Conservation (phyloP, 2,329 filamentous ascomycete species). For the Thielaviopsis musarum region DNA sequence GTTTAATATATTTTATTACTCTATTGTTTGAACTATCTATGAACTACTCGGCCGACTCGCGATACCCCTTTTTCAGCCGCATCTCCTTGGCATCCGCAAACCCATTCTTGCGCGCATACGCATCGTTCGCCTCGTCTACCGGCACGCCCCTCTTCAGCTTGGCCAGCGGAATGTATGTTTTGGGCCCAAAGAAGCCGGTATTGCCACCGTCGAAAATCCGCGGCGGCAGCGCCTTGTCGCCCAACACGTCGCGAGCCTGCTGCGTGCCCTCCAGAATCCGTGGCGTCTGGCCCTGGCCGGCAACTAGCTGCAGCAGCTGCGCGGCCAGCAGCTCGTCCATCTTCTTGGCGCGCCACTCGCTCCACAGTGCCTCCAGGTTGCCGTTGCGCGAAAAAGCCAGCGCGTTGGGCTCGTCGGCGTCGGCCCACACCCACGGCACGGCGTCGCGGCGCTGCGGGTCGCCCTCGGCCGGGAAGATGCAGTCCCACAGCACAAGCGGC, state of each 20-base stretch:
- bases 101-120: constrained; percentile 44
- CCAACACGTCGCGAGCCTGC: constrained; percentile 7
- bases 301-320: constrained; percentile 49
- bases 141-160: constrained; percentile 31
- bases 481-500: constrained; percentile 91
- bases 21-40: neutral
- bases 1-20: no score
- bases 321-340: constrained; percentile 77
- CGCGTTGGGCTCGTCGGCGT: constrained; percentile 45
- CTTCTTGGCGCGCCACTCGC: constrained; percentile 65
- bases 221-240: constrained; percentile 1
- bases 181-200: constrained; percentile 23
- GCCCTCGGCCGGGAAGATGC: constrained; percentile 46
- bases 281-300: constrained; percentile 21
- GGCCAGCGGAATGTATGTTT: constrained; percentile 36
- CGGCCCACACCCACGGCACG: constrained; percentile 56
- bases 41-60: constrained; percentile 14
- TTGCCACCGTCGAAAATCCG: constrained; percentile 40
- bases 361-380: constrained; percentile 64
- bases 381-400: constrained; percentile 48
- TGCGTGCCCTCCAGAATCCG: neutral
- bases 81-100: constrained; percentile 35
- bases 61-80: constrained; percentile 20
- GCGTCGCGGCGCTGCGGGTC: constrained; percentile 32
- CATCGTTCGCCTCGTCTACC: constrained; percentile 40